A percentile compares a stretch with the other conserved stretches of the same genome.
Conservation (phyloP, 768 basidiomycete species). For the Suillus lakei region DNA sequence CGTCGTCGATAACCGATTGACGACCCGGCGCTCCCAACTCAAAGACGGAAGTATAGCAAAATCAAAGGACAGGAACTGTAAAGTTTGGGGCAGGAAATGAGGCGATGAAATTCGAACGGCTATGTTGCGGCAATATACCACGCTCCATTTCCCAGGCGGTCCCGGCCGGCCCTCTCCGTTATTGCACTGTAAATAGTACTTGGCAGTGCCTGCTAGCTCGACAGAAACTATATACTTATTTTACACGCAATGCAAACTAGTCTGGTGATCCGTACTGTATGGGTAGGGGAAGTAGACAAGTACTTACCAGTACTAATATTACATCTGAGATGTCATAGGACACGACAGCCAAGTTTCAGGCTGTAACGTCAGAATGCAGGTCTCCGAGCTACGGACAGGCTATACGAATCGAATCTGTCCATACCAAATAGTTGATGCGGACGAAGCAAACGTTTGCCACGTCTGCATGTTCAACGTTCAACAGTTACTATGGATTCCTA, state of each 20-base stretch:
- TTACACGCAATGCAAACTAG: not conserved
- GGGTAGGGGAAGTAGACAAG: not conserved
- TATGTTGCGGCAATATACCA: slow-evolving; percentile 1
- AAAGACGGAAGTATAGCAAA: not conserved
- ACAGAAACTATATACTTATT: not conserved
- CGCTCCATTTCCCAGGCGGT: slow-evolving; percentile 1
- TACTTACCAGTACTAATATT: not conserved
- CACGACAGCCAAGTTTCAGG: not conserved
- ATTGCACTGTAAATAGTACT: not conserved
- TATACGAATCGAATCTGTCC: not conserved
- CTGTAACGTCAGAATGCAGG: not conserved
- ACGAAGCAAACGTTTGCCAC: not conserved
- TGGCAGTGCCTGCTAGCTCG: not conserved
- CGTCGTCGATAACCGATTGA: not conserved
- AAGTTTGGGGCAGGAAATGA: slow-evolving; percentile 6
- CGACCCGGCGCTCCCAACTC: no score
- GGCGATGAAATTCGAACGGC: slow-evolving; percentile 3
- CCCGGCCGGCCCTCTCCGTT: slow-evolving; percentile 1
- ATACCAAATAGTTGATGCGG: not conserved
- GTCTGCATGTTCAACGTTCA: not conserved
- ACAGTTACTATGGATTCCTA: not conserved
- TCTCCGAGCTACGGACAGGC: not conserved
- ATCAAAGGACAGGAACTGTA: slow-evolving; percentile 6
- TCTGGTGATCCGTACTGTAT: not conserved
- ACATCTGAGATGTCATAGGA: not conserved